Evolutionary conservation across 352 stramenopile genomes (phyloP).

Genomic region (Phytopythium vexans): DNA sequence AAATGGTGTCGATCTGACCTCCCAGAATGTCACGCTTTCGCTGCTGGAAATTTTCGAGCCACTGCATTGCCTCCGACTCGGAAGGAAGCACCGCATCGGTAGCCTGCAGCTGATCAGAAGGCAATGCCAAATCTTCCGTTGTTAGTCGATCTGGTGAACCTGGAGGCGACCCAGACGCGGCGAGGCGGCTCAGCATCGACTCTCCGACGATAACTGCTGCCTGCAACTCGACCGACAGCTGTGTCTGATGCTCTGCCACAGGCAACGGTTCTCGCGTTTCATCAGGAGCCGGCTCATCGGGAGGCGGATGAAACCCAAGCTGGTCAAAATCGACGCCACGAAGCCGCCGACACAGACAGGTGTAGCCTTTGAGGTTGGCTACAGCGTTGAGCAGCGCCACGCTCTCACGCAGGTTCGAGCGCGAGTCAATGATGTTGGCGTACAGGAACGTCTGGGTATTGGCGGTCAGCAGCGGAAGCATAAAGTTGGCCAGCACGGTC

Average conservation of each 20-base stretch:
- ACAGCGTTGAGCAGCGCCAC: conserved; percentile 64
- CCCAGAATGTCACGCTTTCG: conserved; percentile 66
- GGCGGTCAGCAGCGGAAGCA: conserved; percentile 50
- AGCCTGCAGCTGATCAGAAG: neutral
- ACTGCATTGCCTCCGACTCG: conserved; percentile 49
- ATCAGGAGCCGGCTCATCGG: conserved; percentile 12
- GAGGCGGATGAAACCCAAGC: conserved; percentile 38
- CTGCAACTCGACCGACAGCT: conserved; percentile 17
- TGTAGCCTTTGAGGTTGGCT: conserved; percentile 51
- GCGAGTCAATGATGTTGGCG: conserved; percentile 67
- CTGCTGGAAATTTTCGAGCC: conserved; percentile 61
- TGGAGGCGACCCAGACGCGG: conserved; percentile 2
- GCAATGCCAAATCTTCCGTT: conserved; percentile 5
- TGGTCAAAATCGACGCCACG: conserved; percentile 41
- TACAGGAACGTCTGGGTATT: conserved; percentile 69
- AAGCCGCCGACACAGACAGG: conserved; percentile 53
- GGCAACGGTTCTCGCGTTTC: no score
- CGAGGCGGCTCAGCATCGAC: conserved; percentile 32
- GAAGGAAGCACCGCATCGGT: conserved; percentile 2
- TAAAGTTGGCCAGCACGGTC: conserved; percentile 47
- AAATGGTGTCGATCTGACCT: conserved; percentile 21
- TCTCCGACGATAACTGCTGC: conserved; percentile 22
- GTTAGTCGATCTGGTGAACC: neutral
- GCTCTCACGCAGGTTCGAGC: conserved; percentile 54
- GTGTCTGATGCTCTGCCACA: no score